These are phyloP conservation scores for Suillus fuscotomentosus DNA, from an alignment of 768 basidiomycete genomes.

Conservation along the genomic window DNA sequence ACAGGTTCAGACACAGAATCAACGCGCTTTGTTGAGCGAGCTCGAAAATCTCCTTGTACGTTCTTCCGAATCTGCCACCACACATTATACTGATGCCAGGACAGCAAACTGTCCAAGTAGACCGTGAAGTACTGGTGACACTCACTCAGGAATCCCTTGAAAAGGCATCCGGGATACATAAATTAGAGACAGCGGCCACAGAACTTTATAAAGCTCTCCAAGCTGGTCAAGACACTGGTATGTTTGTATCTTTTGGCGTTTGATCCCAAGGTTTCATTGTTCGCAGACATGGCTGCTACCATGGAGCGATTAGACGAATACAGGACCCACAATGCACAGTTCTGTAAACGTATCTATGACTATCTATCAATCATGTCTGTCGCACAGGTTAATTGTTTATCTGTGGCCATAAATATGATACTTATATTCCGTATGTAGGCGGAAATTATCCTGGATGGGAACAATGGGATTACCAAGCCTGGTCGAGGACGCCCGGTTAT, in stretches of 20 bases:
- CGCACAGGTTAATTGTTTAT: constrained; percentile 63
- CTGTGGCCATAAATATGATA: neutral
- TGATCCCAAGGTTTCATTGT: neutral
- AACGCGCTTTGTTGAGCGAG: constrained; percentile 79
- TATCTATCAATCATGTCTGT: constrained; percentile 91
- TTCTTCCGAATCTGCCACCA: constrained; percentile 1
- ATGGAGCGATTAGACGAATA: constrained; percentile 94
- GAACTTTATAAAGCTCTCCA: constrained; percentile 95
- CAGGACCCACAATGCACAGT: constrained; percentile 83
- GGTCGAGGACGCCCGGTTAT: constrained; percentile 48
- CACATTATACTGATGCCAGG: constrained; percentile 1
- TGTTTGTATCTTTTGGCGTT: neutral
- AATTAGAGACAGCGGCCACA: constrained; percentile 78
- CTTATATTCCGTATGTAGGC: constrained; percentile 40
- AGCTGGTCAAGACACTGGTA: constrained; percentile 86
- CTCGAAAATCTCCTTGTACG: constrained; percentile 83
- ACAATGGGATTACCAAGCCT: constrained; percentile 50
- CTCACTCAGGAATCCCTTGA: constrained; percentile 91
- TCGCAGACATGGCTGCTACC: constrained; percentile 90
- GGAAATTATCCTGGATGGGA: constrained; percentile 65
- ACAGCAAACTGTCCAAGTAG: constrained; percentile 95
- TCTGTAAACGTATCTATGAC: constrained; percentile 89
- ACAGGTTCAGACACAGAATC: constrained; percentile 97
- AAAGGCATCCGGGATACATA: constrained; percentile 69
- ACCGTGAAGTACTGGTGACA: constrained; percentile 65